Evolutionary conservation across 2,329 filamentous ascomycete species (phyloP).

Genomic region (Botrytis fabae): DNA sequence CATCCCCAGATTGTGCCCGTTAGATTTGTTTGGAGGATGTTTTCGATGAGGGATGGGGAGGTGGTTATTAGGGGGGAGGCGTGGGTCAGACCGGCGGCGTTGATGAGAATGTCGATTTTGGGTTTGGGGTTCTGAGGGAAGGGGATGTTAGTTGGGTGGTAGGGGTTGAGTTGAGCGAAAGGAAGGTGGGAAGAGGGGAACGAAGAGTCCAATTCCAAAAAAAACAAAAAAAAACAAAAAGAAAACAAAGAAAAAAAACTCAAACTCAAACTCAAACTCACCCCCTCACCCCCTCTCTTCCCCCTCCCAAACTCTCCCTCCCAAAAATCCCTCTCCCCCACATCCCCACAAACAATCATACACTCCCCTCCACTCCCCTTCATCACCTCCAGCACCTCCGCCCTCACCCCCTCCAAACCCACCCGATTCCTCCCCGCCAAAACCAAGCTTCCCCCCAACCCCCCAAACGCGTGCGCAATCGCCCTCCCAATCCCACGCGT

Average conservation of each 20-base stretch:
- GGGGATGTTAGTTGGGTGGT: neutral
- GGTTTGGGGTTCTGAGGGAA: neutral
- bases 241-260: neutral
- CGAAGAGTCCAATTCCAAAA: too few species aligned
- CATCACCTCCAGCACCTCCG: constrained; percentile 53
- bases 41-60: constrained; percentile 50
- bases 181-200: too few species aligned
- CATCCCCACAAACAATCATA: constrained; percentile 36
- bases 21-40: constrained; percentile 70
- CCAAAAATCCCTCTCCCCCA: constrained; percentile 37
- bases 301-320: constrained; percentile 18
- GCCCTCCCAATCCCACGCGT: constrained; percentile 69
- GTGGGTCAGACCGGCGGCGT: constrained; percentile 75
- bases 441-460: constrained; percentile 58
- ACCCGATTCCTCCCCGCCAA: constrained; percentile 59
- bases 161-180: too few species aligned
- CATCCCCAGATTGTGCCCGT: constrained; percentile 64
- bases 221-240: too few species aligned
- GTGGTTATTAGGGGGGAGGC: constrained; percentile 62
- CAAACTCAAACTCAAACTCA: neutral
- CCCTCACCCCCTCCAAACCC: constrained; percentile 61
- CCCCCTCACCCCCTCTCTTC: neutral
- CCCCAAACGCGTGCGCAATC: constrained; percentile 66
- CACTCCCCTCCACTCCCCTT: constrained; percentile 53
- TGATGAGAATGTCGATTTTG: constrained; percentile 64